phyloP scores from a whole-genome alignment of 2,329 filamentous ascomycete genomes.

The Pestalotiopsis sp. region DNA sequence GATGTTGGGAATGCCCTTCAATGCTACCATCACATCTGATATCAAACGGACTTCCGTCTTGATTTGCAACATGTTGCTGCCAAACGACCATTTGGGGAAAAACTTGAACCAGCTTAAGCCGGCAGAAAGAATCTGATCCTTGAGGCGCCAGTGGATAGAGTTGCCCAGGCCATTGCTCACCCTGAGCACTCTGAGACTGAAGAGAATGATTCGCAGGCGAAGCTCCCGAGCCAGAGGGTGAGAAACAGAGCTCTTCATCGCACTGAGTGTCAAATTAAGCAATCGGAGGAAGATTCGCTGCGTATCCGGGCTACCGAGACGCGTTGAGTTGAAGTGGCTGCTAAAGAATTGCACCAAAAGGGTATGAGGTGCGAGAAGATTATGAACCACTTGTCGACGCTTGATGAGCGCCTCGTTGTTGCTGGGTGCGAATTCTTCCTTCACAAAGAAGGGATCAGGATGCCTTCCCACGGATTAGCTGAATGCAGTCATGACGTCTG shows the following conservation, averaged over 20 bases:
- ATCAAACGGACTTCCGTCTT: slow-evolving; percentile 90
- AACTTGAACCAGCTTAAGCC: slow-evolving; percentile 87
- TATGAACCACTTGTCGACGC: slow-evolving; percentile 78
- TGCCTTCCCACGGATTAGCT: slow-evolving; percentile 52
- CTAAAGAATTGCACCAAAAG: slow-evolving; percentile 85
- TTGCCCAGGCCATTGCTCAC: slow-evolving; percentile 69
- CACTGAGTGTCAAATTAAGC: slow-evolving; percentile 76
- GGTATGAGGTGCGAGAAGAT: slow-evolving; percentile 84
- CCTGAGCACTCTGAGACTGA: slow-evolving; percentile 77
- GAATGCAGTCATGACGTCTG: not conserved
- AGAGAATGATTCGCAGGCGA: slow-evolving; percentile 85
- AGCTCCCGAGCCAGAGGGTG: slow-evolving; percentile 91
- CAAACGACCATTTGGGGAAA: slow-evolving; percentile 89
- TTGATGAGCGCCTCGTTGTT: slow-evolving; percentile 76
- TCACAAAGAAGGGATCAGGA: slow-evolving; percentile 86
- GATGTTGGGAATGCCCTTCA: slow-evolving; percentile 67
- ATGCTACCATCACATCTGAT: slow-evolving; percentile 69
- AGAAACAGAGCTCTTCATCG: slow-evolving; percentile 68
- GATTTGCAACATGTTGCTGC: slow-evolving; percentile 88
- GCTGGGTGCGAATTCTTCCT: slow-evolving; percentile 90
- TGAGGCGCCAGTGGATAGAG: slow-evolving; percentile 76
- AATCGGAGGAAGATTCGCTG: slow-evolving; percentile 83
- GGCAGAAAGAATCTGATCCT: slow-evolving; percentile 86
- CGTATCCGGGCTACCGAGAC: slow-evolving; percentile 81
- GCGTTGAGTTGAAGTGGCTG: slow-evolving; percentile 92